These are phyloP conservation scores for Debaryomyces hansenii DNA, from an alignment of 805 yeast genomes.

Conservation along the genomic window DNA sequence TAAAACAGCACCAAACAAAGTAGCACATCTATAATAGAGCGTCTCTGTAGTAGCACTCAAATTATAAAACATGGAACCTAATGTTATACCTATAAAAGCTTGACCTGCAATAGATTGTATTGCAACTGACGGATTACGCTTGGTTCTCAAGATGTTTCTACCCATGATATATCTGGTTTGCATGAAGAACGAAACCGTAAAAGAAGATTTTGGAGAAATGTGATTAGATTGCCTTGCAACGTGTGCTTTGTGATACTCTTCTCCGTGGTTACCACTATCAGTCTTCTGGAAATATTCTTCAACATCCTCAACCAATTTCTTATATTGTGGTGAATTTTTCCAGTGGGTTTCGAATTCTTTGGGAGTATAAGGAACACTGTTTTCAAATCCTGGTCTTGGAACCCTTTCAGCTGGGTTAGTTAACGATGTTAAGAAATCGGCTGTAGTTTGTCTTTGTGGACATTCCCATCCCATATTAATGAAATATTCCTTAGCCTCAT, in stretches of 20 bases:
- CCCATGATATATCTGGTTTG: conserved; percentile 52
- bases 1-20: conserved; percentile 59
- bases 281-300: conserved; percentile 36
- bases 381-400: conserved; percentile 47
- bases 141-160: conserved; percentile 55
- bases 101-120: conserved; percentile 53
- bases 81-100: conserved; percentile 54
- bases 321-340: conserved; percentile 55
- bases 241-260: conserved; percentile 40
- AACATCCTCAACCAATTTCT: conserved; percentile 39
- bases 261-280: conserved; percentile 37
- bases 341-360: conserved; percentile 60
- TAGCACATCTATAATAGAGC: conserved; percentile 63
- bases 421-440: conserved; percentile 65
- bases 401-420: conserved; percentile 67
- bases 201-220: conserved; percentile 43
- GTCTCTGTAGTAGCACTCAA: conserved; percentile 51
- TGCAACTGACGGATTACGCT: conserved; percentile 58
- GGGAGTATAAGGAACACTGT: conserved; percentile 54
- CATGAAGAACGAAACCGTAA: conserved; percentile 44
- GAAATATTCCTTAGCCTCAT: conserved; percentile 49
- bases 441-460: conserved; percentile 64
- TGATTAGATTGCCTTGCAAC: conserved; percentile 52
- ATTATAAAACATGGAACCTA: conserved; percentile 61
- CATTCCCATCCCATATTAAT: conserved; percentile 61